A percentile compares a stretch with the other conserved stretches of the same genome.
These are phyloP conservation scores for Penicillium sp. DNA, from an alignment of 2,329 filamentous ascomycete species.

Conservation along the genomic window DNA sequence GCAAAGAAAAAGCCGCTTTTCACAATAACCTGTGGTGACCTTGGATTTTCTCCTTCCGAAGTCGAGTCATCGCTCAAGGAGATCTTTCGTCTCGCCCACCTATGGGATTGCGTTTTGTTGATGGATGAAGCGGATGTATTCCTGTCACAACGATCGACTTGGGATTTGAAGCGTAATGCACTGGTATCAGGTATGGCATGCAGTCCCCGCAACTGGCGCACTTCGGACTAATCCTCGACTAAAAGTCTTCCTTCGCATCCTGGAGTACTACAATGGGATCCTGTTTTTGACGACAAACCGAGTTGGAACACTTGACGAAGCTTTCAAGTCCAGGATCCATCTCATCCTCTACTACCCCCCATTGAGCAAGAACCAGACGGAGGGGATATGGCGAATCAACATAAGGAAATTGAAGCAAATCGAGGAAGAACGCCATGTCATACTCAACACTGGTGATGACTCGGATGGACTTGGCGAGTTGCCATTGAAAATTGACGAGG, in stretches of 20 bases:
- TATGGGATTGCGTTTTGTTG: constrained; percentile 34
- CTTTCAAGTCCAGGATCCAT: constrained; percentile 14
- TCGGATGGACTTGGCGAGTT: background rate
- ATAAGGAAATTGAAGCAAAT: background rate
- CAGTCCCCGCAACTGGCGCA: background rate
- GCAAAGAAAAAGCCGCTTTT: constrained; percentile 39
- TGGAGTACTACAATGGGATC: constrained; percentile 14
- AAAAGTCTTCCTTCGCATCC: constrained; percentile 12
- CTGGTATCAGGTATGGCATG: constrained; percentile 23
- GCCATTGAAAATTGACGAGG: constrained; percentile 2
- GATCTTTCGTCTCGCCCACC: constrained; percentile 49
- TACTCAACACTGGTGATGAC: background rate
- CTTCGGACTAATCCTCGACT: background rate
- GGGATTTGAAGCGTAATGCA: constrained; percentile 25
- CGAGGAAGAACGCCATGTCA: constrained; percentile 1
- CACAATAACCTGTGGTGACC: constrained; percentile 56
- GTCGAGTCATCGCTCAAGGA: constrained; percentile 49
- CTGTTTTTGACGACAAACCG: constrained; percentile 15
- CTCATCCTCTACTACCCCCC: constrained; percentile 7
- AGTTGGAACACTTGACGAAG: constrained; percentile 10
- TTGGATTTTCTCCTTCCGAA: constrained; percentile 47
- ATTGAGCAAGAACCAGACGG: constrained; percentile 2
- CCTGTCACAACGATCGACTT: constrained; percentile 12
- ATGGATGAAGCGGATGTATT: constrained; percentile 27
- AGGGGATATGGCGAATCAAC: constrained; percentile 5